Evolutionary conservation across 371 early-diverging fungal species (phyloP).

Genomic region (Aphelidium insulamus): DNA sequence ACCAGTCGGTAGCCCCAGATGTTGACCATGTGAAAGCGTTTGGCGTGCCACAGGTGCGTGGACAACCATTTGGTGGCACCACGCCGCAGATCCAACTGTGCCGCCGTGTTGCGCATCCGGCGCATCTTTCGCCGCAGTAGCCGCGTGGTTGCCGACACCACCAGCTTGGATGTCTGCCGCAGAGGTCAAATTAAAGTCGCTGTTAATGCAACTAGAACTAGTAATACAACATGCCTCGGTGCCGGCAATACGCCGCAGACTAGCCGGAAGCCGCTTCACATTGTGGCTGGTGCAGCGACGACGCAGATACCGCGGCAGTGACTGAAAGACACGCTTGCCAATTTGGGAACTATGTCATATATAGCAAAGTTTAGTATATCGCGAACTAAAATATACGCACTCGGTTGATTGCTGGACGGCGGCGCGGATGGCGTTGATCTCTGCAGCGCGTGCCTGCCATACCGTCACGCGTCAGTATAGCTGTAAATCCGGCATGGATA

Average conservation of each 20-base stretch:
- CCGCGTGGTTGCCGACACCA: too few relatives aligned
- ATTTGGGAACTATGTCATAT: slow-evolving; percentile 12
- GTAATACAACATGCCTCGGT: too few relatives aligned
- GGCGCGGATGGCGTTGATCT: slow-evolving; percentile 15
- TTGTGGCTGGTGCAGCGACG: slow-evolving; percentile 25
- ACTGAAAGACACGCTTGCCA: slow-evolving; percentile 23
- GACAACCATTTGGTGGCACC: slow-evolving; percentile 15
- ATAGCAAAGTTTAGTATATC: too few relatives aligned
- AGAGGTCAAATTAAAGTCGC: too few relatives aligned
- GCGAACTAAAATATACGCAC: not conserved
- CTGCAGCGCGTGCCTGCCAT: slow-evolving; percentile 17
- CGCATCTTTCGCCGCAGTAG: too few relatives aligned
- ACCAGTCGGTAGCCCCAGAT: slow-evolving; percentile 25
- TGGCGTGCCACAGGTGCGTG: slow-evolving; percentile 31
- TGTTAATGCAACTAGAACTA: too few relatives aligned
- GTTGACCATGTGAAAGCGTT: slow-evolving; percentile 22
- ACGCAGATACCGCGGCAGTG: slow-evolving; percentile 21
- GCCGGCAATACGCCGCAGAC: slow-evolving; percentile 14
- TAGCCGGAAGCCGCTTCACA: slow-evolving; percentile 16
- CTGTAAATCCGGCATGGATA: too few relatives aligned
- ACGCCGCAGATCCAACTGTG: not conserved
- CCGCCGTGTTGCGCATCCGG: too few relatives aligned
- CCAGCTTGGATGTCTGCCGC: too few relatives aligned
- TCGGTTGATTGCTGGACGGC: slow-evolving; percentile 11
- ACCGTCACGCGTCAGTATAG: too few relatives aligned